Percentiles rank a stretch among this genome's conserved stretches.
Evolutionary conservation across 441 rosid genomes (phyloP).

Genomic region (Pelargonium hybrid): DNA sequence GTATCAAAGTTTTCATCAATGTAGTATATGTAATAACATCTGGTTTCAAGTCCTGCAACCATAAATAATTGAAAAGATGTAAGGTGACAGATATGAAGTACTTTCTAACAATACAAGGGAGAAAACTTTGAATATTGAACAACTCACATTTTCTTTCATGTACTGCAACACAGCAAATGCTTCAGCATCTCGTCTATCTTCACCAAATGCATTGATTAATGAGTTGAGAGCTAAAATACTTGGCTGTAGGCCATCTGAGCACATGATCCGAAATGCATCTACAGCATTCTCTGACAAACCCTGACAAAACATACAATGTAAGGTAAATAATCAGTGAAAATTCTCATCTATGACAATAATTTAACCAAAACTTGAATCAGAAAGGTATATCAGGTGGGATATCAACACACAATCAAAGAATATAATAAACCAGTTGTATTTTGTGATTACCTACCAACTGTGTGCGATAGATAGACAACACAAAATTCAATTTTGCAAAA

Average conservation of each 20-base stretch:
- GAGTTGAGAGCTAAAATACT: slow-evolving; percentile 85
- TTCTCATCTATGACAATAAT: slow-evolving; percentile 8
- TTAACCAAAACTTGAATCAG: not conserved
- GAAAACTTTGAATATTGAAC: not conserved
- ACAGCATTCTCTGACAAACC: slow-evolving; percentile 90
- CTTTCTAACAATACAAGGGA: not conserved
- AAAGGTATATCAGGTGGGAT: not conserved
- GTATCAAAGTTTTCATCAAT: slow-evolving; percentile 85
- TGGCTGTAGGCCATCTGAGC: slow-evolving; percentile 75
- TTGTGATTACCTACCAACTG: too few relatives aligned
- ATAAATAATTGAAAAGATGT: not conserved
- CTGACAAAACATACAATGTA: slow-evolving; percentile 29
- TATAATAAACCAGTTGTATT: not conserved
- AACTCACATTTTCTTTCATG: slow-evolving; percentile 81
- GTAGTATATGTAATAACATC: slow-evolving; percentile 92
- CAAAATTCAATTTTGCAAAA: not conserved
- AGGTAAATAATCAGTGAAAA: slow-evolving; percentile 3
- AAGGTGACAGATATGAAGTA: slow-evolving; percentile 8
- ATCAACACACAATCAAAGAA: not conserved
- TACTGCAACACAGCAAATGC: slow-evolving; percentile 88
- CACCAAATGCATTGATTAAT: slow-evolving; percentile 88
- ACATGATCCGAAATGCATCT: slow-evolving; percentile 79
- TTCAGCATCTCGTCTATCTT: slow-evolving; percentile 86
- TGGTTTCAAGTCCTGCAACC: slow-evolving; percentile 64
- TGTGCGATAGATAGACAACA: not conserved